Evolutionary conservation across 768 basidiomycete genomes (phyloP).

Genomic region (Trametes cinnabarina): DNA sequence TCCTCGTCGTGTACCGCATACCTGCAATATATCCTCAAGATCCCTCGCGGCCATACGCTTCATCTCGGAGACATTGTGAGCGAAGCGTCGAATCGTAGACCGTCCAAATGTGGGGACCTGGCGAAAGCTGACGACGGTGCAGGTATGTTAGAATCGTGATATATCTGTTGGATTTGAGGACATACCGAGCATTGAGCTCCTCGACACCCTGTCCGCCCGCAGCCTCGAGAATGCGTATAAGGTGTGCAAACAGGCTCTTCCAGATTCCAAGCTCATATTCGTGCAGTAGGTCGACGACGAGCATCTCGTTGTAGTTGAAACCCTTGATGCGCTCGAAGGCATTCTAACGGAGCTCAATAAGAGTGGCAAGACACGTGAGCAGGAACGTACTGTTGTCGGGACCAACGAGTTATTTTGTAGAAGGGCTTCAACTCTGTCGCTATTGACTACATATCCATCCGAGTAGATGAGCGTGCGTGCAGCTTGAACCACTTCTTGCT

Average conservation of each 20-base stretch:
- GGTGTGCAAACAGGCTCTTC: slow-evolving; percentile 25
- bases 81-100: slow-evolving; percentile 25
- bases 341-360: background rate
- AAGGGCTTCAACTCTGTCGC: slow-evolving; percentile 12
- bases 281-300: slow-evolving; percentile 30
- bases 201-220: background rate
- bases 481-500: background rate
- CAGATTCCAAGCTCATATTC: slow-evolving; percentile 35
- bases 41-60: slow-evolving; percentile 29
- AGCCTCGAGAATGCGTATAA: slow-evolving; percentile 23
- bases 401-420: slow-evolving; percentile 20
- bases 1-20: background rate
- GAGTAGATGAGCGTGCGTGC: slow-evolving; percentile 20
- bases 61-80: slow-evolving; percentile 23
- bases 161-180: too few species aligned
- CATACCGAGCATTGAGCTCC: slow-evolving; percentile 18
- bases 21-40: slow-evolving; percentile 30
- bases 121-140: too few species aligned
- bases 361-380: background rate
- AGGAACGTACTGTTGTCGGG: slow-evolving; percentile 18
- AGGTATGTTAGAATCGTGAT: too few species aligned
- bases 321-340: background rate
- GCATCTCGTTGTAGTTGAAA: background rate
- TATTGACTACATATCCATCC: slow-evolving; percentile 1
- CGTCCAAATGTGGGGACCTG: slow-evolving; percentile 23